phyloP scores from a whole-genome alignment of 768 basidiomycete species.

The Boletus patriciae region DNA sequence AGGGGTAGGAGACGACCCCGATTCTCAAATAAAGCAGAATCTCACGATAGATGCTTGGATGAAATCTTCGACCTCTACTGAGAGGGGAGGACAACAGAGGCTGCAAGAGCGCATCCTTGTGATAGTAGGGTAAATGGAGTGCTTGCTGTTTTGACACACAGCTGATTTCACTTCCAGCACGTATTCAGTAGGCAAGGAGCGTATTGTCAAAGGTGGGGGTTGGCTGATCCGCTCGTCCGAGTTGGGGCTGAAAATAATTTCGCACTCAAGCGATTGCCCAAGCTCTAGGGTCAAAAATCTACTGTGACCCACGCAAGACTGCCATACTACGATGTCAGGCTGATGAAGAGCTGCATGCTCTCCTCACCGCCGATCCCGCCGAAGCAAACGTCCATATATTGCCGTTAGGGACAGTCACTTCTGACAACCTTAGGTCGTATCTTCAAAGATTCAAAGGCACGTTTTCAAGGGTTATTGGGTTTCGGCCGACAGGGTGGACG shows the following conservation, averaged over 20 bases:
- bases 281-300: constrained; percentile 78
- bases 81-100: constrained; percentile 37
- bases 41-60: constrained; percentile 57
- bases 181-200: constrained; percentile 97
- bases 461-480: constrained; percentile 74
- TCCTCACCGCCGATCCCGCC: constrained; percentile 75
- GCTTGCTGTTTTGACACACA: background rate
- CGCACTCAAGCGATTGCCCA: constrained; percentile 72
- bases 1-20: constrained; percentile 31
- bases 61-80: constrained; percentile 24
- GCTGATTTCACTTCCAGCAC: constrained; percentile 52
- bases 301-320: constrained; percentile 83
- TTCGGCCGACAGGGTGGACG: constrained; percentile 97
- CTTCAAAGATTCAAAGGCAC: constrained; percentile 68
- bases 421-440: constrained; percentile 77
- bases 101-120: constrained; percentile 49
- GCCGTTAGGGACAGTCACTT: constrained; percentile 70
- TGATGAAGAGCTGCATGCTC: constrained; percentile 75
- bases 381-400: constrained; percentile 84
- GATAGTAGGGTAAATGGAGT: constrained; percentile 62
- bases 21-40: constrained; percentile 22
- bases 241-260: background rate
- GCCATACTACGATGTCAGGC: constrained; percentile 81
- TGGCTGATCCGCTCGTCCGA: background rate
- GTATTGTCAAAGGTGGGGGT: constrained; percentile 84